These are phyloP conservation scores for Yamadazyma laniorum DNA, from an alignment of 805 yeast species.

Conservation along the genomic window DNA sequence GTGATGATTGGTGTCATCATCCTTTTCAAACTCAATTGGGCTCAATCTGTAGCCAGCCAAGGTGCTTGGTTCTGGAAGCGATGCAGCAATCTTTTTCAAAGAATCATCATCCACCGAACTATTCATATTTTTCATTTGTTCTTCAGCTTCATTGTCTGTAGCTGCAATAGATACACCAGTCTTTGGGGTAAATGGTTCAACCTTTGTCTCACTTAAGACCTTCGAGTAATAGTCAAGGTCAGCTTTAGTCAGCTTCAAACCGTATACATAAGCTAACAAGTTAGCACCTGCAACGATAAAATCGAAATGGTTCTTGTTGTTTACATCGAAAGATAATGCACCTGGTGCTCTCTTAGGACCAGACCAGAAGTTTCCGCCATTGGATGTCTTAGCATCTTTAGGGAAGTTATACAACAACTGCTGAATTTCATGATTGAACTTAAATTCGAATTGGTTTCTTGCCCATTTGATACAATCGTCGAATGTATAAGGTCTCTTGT, in stretches of 20 bases:
- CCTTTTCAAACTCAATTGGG: constrained; percentile 97
- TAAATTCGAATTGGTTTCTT: constrained; percentile 79
- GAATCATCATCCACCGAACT: constrained; percentile 57
- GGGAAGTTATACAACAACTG: constrained; percentile 96
- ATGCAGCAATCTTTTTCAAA: constrained; percentile 64
- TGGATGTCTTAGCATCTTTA: constrained; percentile 82
- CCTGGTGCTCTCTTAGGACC: constrained; percentile 96
- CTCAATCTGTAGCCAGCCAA: constrained; percentile 82
- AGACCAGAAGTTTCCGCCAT: constrained; percentile 95
- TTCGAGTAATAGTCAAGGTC: constrained; percentile 52
- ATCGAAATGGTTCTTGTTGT: constrained; percentile 73
- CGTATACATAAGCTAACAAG: constrained; percentile 85
- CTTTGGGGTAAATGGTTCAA: constrained; percentile 66
- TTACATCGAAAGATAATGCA: constrained; percentile 74
- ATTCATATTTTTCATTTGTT: constrained; percentile 51
- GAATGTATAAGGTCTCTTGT: constrained; percentile 80
- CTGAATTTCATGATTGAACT: constrained; percentile 79
- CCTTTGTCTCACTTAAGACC: constrained; percentile 47
- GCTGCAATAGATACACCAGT: constrained; percentile 78
- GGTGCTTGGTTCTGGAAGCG: constrained; percentile 84
- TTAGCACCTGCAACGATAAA: constrained; percentile 89
- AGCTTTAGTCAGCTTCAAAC: constrained; percentile 68
- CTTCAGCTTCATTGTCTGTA: constrained; percentile 85
- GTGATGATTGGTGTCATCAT: constrained; percentile 95
- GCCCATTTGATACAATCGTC: constrained; percentile 98